phyloP scores from a whole-genome alignment of 345 rosid genomes.

The Adansonia digitata region DNA sequence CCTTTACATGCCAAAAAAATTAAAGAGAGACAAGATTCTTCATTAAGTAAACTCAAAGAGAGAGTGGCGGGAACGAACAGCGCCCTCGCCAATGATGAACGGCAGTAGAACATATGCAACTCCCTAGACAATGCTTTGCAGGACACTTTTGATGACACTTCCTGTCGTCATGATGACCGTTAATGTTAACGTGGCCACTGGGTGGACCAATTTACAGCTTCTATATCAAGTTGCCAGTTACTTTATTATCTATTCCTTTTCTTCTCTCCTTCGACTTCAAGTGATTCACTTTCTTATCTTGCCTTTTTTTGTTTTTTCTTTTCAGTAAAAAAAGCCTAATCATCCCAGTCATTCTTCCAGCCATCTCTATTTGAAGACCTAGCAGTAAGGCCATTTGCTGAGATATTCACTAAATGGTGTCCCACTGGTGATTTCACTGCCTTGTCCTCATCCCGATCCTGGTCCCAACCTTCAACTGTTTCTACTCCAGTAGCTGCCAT shows the following conservation, averaged over 20 bases:
- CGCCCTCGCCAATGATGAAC: too few relatives aligned
- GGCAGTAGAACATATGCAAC: not conserved
- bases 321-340: slow-evolving; percentile 38
- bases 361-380: slow-evolving; percentile 68
- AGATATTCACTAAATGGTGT: slow-evolving; percentile 42
- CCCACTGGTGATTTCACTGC: slow-evolving; percentile 68
- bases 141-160: not conserved
- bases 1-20: not conserved
- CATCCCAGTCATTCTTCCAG: slow-evolving; percentile 84
- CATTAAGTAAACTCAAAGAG: too few relatives aligned
- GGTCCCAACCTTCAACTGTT: slow-evolving; percentile 82
- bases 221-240: slow-evolving; percentile 5
- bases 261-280: not conserved
- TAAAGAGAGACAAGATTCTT: too few relatives aligned
- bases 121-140: too few relatives aligned
- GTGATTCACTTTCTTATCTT: not conserved
- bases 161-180: not conserved
- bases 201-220: slow-evolving; percentile 20
- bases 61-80: too few relatives aligned
- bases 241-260: slow-evolving; percentile 10
- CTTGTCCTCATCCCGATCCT: slow-evolving; percentile 78
- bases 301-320: not conserved
- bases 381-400: slow-evolving; percentile 74
- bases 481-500: slow-evolving; percentile 38
- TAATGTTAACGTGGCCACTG: slow-evolving; percentile 7